Conservation (phyloP, 2,329 filamentous ascomycete species). For the Coleophoma eucalyptorum region DNA sequence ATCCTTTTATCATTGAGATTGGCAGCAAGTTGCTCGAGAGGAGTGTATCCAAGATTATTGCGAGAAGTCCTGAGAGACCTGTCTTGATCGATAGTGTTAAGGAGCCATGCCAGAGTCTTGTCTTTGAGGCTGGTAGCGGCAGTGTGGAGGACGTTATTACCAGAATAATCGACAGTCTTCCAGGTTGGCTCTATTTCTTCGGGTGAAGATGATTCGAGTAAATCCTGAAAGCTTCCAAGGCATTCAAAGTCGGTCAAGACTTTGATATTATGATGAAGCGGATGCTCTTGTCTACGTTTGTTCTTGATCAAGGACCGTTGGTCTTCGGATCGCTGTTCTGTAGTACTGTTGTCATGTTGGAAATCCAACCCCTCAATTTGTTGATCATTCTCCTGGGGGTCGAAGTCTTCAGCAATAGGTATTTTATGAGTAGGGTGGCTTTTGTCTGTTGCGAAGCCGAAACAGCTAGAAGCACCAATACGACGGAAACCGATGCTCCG, state of each 20-base stretch:
- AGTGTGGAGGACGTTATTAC: slow-evolving; percentile 14
- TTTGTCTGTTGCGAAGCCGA: slow-evolving; percentile 22
- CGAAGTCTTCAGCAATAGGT: slow-evolving; percentile 14
- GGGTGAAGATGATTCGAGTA: not conserved
- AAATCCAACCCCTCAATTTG: slow-evolving; percentile 4
- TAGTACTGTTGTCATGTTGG: slow-evolving; percentile 1
- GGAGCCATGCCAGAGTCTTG: slow-evolving; percentile 20
- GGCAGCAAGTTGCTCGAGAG: slow-evolving; percentile 26
- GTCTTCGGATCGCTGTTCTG: not conserved
- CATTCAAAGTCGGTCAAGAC: slow-evolving; percentile 13
- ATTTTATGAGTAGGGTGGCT: slow-evolving; percentile 21
- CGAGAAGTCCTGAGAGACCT: slow-evolving; percentile 14
- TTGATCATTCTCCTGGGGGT: slow-evolving; percentile 10
- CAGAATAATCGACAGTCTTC: slow-evolving; percentile 6
- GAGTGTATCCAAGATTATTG: slow-evolving; percentile 29
- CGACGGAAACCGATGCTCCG: slow-evolving; percentile 27
- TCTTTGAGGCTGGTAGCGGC: slow-evolving; percentile 9
- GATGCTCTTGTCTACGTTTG: slow-evolving; percentile 7
- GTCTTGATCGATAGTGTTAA: slow-evolving; percentile 16
- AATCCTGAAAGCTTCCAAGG: slow-evolving; percentile 7
- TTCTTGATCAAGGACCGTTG: slow-evolving; percentile 6
- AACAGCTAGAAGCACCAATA: slow-evolving; percentile 27
- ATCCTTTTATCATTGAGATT: slow-evolving; percentile 26
- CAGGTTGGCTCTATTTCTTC: slow-evolving; percentile 1
- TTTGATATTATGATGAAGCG: slow-evolving; percentile 12